Conservation (phyloP, 2,329 filamentous ascomycete genomes). For the Fusarium agapanthi region DNA sequence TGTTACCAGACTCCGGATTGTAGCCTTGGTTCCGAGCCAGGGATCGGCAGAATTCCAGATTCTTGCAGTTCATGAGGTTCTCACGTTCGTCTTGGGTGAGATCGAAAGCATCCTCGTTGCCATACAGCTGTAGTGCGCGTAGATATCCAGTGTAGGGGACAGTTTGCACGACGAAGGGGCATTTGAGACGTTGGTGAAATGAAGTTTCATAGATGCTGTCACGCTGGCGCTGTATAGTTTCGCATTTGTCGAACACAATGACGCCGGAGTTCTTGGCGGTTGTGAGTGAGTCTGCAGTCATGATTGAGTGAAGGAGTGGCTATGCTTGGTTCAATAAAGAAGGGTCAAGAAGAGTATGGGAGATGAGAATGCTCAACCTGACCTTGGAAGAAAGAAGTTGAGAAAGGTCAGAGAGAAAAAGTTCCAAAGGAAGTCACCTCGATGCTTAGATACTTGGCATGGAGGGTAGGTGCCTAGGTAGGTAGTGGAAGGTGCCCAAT, state of each 20-base stretch:
- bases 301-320: background rate
- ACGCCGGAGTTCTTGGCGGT: background rate
- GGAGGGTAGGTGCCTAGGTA: background rate
- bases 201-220: background rate
- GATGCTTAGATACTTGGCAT: too few relatives aligned
- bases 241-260: constrained; percentile 4
- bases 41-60: background rate
- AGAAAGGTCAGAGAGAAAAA: background rate
- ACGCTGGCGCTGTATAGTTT: background rate
- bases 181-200: background rate
- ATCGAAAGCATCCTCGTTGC: constrained; percentile 7
- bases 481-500: background rate
- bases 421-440: background rate
- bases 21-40: constrained; percentile 3
- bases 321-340: background rate
- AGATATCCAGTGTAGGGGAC: constrained; percentile 14
- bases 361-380: background rate
- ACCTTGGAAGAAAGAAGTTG: background rate
- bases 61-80: background rate
- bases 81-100: background rate
- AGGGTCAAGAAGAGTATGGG: background rate
- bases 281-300: background rate
- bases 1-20: background rate
- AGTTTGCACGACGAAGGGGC: background rate
- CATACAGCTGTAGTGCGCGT: constrained; percentile 16